phyloP scores from a whole-genome alignment of 129 eudicot genomes.

The Artemisia annua region DNA sequence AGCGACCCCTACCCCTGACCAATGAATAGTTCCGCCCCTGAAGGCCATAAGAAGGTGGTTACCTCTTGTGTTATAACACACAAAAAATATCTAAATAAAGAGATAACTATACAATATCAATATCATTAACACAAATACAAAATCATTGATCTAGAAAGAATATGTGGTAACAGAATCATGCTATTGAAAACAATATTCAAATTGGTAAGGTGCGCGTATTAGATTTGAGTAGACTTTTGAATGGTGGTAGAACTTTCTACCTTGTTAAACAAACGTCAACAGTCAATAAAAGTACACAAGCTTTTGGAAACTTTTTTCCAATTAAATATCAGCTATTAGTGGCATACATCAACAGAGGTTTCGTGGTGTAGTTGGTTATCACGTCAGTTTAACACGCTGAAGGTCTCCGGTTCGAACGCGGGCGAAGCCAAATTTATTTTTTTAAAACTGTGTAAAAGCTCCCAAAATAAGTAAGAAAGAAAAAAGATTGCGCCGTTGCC shows the following conservation, averaged over 20 bases:
- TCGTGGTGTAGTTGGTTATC: constrained; percentile 38
- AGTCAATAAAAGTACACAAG: neutral
- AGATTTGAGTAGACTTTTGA: neutral
- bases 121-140: too few relatives aligned
- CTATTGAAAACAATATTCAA: neutral
- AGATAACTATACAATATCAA: too few relatives aligned
- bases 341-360: neutral
- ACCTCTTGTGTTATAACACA: too few relatives aligned
- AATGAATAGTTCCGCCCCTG: too few relatives aligned
- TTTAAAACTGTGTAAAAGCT: too few relatives aligned
- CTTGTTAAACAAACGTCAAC: constrained; percentile 7
- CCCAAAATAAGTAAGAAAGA: too few relatives aligned
- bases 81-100: too few relatives aligned
- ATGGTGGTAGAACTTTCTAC: constrained; percentile 2
- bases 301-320: neutral
- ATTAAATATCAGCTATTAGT: neutral
- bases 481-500: constrained; percentile 64
- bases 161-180: neutral
- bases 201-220: neutral
- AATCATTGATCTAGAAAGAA: too few relatives aligned
- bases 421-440: constrained; percentile 49
- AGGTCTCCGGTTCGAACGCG: constrained; percentile 84
- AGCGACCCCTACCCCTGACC: too few relatives aligned
- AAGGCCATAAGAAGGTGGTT: too few relatives aligned
- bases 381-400: constrained; percentile 91